These are phyloP conservation scores for Sugiyamaella sp. DNA, from an alignment of 1,139 yeast species.

Conservation along the genomic window DNA sequence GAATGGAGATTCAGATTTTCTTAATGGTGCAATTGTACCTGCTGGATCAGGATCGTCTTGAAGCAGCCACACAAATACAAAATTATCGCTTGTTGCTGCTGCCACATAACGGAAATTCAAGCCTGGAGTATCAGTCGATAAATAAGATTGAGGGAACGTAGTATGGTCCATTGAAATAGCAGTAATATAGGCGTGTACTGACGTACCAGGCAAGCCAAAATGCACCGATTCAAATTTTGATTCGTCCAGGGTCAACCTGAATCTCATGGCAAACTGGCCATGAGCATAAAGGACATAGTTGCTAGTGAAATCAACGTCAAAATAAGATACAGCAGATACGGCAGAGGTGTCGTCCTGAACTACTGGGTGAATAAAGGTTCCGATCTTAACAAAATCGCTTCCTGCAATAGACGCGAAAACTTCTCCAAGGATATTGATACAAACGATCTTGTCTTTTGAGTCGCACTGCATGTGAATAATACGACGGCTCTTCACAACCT, in stretches of 20 bases:
- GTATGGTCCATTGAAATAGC: slow-evolving; percentile 34
- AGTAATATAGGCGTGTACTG: slow-evolving; percentile 22
- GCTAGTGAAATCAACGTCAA: slow-evolving; percentile 33
- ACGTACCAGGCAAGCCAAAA: slow-evolving; percentile 15
- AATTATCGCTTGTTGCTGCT: slow-evolving; percentile 45
- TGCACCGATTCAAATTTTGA: slow-evolving; percentile 16
- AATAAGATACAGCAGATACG: slow-evolving; percentile 16
- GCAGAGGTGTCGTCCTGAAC: slow-evolving; percentile 7
- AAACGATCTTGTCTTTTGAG: slow-evolving; percentile 28
- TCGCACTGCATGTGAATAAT: slow-evolving; percentile 35
- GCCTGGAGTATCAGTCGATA: slow-evolving; percentile 50
- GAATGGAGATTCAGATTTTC: slow-evolving; percentile 38
- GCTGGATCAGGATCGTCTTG: slow-evolving; percentile 41
- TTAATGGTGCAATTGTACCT: slow-evolving; percentile 36
- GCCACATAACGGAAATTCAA: slow-evolving; percentile 58
- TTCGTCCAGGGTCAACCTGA: slow-evolving; percentile 17
- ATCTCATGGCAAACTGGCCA: slow-evolving; percentile 25
- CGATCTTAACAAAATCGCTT: slow-evolving; percentile 21
- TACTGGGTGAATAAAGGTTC: slow-evolving; percentile 19
- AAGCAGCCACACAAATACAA: slow-evolving; percentile 47
- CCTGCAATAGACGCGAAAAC: slow-evolving; percentile 22
- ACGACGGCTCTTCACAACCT: slow-evolving; percentile 5
- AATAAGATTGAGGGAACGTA: slow-evolving; percentile 32
- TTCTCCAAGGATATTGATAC: slow-evolving; percentile 29
- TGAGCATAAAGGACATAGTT: slow-evolving; percentile 29